A percentile compares a stretch with the other conserved stretches of the same genome.
Evolutionary conservation across 2,329 filamentous ascomycete species (phyloP).

Genomic region (Alternaria atra): DNA sequence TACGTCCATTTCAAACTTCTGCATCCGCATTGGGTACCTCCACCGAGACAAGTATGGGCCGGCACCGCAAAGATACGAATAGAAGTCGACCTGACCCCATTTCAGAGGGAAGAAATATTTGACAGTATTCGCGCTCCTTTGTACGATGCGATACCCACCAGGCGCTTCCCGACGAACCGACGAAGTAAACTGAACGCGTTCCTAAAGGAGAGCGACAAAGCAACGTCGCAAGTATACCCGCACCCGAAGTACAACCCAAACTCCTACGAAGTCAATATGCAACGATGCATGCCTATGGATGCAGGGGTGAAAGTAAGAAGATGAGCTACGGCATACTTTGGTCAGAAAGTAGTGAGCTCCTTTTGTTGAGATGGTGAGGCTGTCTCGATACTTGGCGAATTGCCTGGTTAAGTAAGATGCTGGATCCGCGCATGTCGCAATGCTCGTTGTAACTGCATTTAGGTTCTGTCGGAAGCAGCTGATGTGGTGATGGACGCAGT

Average conservation of each 20-base stretch:
- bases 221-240: not conserved
- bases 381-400: not conserved
- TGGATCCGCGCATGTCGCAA: not conserved
- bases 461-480: not conserved
- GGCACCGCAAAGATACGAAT: not conserved
- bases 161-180: not conserved
- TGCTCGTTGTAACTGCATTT: not conserved
- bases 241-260: not conserved
- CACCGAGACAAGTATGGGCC: not conserved
- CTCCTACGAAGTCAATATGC: not conserved
- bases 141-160: not conserved
- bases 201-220: not conserved
- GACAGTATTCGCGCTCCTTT: not conserved
- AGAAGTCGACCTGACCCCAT: not conserved
- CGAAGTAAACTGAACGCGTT: not conserved
- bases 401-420: not conserved
- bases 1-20: not conserved
- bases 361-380: slow-evolving; percentile 2
- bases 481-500: not conserved
- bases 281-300: not conserved
- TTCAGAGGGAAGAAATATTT: not conserved
- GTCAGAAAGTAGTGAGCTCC: not conserved
- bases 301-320: not conserved
- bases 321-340: not conserved
- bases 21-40: not conserved